phyloP scores from a whole-genome alignment of 805 yeast species.

The Candida silvicultrix region DNA sequence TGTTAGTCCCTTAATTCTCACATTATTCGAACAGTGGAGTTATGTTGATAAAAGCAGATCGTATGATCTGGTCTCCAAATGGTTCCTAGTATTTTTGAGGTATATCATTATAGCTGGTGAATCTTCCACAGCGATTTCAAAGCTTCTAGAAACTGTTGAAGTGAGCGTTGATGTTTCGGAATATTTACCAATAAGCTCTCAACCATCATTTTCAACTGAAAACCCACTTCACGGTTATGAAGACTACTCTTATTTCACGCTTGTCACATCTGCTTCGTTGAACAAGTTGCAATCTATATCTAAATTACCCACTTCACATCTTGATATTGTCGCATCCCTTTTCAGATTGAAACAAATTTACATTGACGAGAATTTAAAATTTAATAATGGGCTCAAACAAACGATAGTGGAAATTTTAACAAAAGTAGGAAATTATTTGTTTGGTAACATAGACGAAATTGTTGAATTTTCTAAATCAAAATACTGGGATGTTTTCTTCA shows the following conservation, averaged over 20 bases:
- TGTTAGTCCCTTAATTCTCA: conserved; percentile 51
- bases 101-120: conserved; percentile 56
- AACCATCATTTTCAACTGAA: neutral
- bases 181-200: conserved; percentile 5
- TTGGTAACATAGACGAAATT: conserved; percentile 11
- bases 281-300: conserved; percentile 20
- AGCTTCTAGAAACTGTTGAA: conserved; percentile 8
- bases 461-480: conserved; percentile 13
- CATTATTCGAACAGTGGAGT: conserved; percentile 64
- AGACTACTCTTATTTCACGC: conserved; percentile 28
- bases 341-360: conserved; percentile 30
- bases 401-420: conserved; percentile 33
- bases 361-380: conserved; percentile 14
- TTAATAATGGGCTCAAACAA: conserved; percentile 17
- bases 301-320: conserved; percentile 36
- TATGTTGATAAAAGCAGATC: conserved; percentile 34
- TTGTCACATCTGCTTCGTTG: conserved; percentile 26
- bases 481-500: conserved; percentile 25
- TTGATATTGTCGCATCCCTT: conserved; percentile 43
- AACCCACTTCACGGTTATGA: conserved; percentile 1
- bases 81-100: conserved; percentile 46
- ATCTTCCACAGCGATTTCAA: conserved; percentile 21
- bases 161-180: conserved; percentile 16
- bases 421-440: conserved; percentile 37
- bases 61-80: conserved; percentile 27